A percentile compares a stretch with the other conserved stretches of the same genome.
Evolutionary conservation across 345 rosid species (phyloP).

Genomic region (Ceriops zippeliana): DNA sequence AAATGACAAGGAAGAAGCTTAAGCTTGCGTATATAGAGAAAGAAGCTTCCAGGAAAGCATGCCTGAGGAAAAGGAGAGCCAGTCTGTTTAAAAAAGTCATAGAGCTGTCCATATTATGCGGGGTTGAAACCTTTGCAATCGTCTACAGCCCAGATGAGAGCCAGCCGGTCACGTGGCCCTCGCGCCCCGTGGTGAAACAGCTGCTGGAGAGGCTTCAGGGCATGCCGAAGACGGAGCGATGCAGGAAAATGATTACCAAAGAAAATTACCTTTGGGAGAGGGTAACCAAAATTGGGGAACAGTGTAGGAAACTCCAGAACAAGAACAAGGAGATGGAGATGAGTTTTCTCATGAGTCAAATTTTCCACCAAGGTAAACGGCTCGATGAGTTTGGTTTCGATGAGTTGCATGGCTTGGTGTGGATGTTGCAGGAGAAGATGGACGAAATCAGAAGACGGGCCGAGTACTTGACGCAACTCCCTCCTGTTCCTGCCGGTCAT

Average conservation of each 20-base stretch:
- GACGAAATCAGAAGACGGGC: constrained; percentile 18
- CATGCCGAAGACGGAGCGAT: background rate
- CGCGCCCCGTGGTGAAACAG: background rate
- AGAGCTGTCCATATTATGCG: background rate
- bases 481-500: background rate
- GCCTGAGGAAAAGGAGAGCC: constrained; percentile 1
- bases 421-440: constrained; percentile 28
- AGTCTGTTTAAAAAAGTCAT: background rate
- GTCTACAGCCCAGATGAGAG: background rate
- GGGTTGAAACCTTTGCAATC: background rate
- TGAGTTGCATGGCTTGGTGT: constrained; percentile 20
- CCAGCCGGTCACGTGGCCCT: background rate
- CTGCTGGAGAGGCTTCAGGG: background rate
- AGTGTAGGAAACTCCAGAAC: background rate
- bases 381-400: background rate
- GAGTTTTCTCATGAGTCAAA: background rate
- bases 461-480: constrained; percentile 12
- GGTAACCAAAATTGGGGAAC: background rate
- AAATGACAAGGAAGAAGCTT: constrained; percentile 1
- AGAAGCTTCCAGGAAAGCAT: background rate
- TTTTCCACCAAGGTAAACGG: constrained; percentile 4
- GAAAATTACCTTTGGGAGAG: constrained; percentile 1
- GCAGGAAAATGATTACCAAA: background rate
- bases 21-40: background rate
- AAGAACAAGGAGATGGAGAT: background rate